phyloP scores from a whole-genome alignment of 257 asterid species.

The Thymus quinquecostatus region DNA sequence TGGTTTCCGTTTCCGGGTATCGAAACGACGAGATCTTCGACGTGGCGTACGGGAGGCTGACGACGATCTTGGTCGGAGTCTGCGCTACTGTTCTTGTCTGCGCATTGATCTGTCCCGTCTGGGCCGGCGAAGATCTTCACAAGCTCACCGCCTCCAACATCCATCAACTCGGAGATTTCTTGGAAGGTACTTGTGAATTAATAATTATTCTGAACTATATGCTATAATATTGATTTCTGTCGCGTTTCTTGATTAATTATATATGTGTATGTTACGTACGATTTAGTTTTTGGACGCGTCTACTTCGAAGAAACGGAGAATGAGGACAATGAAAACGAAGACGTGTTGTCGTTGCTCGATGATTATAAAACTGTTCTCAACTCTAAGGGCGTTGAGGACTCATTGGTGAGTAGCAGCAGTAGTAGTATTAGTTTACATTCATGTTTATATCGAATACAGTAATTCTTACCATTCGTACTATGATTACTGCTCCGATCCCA shows the following conservation, averaged over 20 bases:
- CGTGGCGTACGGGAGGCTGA: constrained; percentile 53
- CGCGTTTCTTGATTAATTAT: not conserved
- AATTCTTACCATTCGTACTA: too few species aligned
- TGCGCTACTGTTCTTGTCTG: constrained; percentile 44
- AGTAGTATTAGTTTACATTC: too few species aligned
- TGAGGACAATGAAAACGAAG: not conserved
- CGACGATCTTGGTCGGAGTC: constrained; percentile 64
- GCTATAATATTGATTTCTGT: not conserved
- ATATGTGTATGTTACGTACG: too few species aligned
- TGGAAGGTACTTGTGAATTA: constrained; percentile 44
- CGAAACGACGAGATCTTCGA: constrained; percentile 53
- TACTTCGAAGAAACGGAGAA: constrained; percentile 41
- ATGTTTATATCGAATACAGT: too few species aligned
- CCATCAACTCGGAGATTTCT: constrained; percentile 55
- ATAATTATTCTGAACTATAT: too few species aligned
- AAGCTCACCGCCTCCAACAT: constrained; percentile 53
- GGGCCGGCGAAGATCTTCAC: constrained; percentile 87
- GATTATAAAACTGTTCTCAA: constrained; percentile 49
- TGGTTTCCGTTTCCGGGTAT: constrained; percentile 66
- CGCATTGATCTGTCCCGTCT: constrained; percentile 55
- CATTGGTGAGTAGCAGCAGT: constrained; percentile 44
- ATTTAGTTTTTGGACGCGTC: constrained; percentile 57
- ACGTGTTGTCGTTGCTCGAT: constrained; percentile 6
- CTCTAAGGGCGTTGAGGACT: constrained; percentile 57
- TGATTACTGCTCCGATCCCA: constrained; percentile 2